phyloP scores from a whole-genome alignment of 768 basidiomycete genomes.

The Stropharia rugosoannulata region DNA sequence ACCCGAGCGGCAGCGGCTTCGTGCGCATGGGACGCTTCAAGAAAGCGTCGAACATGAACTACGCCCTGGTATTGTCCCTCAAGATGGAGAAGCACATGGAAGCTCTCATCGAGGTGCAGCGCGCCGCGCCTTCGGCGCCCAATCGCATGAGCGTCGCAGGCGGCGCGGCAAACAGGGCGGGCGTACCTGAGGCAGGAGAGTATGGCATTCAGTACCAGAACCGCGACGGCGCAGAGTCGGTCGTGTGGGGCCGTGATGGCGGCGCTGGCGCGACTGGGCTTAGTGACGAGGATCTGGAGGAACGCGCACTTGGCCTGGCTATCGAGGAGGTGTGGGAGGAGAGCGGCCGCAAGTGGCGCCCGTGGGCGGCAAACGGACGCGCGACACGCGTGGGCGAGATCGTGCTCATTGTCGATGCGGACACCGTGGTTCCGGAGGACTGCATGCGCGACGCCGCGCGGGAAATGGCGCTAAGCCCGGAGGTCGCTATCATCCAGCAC shows the following conservation, averaged over 20 bases:
- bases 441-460: conserved; percentile 84
- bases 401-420: conserved; percentile 78
- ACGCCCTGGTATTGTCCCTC: conserved; percentile 69
- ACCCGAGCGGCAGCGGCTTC: conserved; percentile 50
- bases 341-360: conserved; percentile 47
- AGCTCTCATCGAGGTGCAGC: conserved; percentile 34
- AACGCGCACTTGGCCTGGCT: conserved; percentile 67
- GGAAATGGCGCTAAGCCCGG: conserved; percentile 73
- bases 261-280: conserved; percentile 1
- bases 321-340: conserved; percentile 71
- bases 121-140: not conserved
- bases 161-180: not conserved
- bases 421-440: conserved; percentile 78
- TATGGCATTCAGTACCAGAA: conserved; percentile 70
- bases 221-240: conserved; percentile 56
- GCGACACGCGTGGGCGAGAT: conserved; percentile 73
- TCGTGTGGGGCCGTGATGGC: conserved; percentile 22
- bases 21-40: conserved; percentile 85
- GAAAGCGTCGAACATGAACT: conserved; percentile 94
- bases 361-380: conserved; percentile 76
- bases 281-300: conserved; percentile 54
- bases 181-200: conserved; percentile 25
- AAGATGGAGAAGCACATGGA: conserved; percentile 53
- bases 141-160: not conserved
- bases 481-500: conserved; percentile 85